Evolutionary conservation across 257 asterid species (phyloP).

Genomic region (Rehmannia glutinosa): DNA sequence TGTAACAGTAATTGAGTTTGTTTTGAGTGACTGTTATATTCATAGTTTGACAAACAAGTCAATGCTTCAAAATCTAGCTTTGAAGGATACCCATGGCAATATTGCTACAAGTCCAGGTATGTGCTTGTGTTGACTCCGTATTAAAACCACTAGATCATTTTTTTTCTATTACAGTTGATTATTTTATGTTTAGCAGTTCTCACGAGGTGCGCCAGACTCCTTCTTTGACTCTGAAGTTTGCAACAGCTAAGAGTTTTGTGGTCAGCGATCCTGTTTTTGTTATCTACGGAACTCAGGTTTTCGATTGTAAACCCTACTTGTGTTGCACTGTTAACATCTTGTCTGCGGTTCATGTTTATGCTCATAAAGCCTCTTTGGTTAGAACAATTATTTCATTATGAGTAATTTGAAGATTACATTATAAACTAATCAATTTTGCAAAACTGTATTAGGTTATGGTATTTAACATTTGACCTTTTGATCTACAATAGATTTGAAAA

Average conservation of each 20-base stretch:
- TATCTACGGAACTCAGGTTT: conserved; percentile 69
- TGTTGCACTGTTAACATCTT: conserved; percentile 10
- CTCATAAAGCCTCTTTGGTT: conserved; percentile 1
- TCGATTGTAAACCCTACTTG: conserved; percentile 18
- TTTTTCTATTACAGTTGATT: conserved; percentile 15
- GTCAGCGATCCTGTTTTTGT: conserved; percentile 61
- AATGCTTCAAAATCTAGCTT: conserved; percentile 61
- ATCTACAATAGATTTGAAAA: not conserved
- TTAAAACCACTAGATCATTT: conserved; percentile 12
- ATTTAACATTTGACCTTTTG: not conserved
- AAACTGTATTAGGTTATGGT: not conserved
- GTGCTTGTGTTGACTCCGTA: conserved; percentile 12
- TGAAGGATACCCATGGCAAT: conserved; percentile 78
- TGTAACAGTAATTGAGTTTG: not conserved
- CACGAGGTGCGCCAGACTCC: conserved; percentile 51
- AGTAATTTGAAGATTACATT: not conserved
- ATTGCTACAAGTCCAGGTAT: conserved; percentile 84
- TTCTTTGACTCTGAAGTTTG: conserved; percentile 66
- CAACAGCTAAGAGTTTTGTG: conserved; percentile 53
- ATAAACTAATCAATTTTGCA: not conserved
- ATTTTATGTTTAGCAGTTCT: conserved; percentile 44
- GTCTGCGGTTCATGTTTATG: not conserved
- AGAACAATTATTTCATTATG: not conserved
- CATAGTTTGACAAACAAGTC: conserved; percentile 62
- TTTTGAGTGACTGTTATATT: conserved; percentile 11